These are phyloP conservation scores for Phytophthora meadii DNA, from an alignment of 352 stramenopile species.

Conservation along the genomic window DNA sequence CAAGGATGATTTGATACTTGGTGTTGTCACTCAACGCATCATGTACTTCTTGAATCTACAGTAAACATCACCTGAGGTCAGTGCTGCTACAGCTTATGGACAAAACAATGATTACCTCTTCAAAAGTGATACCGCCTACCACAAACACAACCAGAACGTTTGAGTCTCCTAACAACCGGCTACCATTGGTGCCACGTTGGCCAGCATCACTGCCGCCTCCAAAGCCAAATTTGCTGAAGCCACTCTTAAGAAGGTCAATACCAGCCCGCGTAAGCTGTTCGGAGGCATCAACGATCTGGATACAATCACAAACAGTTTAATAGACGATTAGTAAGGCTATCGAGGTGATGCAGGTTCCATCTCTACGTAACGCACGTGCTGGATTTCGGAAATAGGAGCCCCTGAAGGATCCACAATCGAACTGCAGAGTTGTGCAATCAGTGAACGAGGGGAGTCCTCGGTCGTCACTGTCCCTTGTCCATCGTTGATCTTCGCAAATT, in stretches of 20 bases:
- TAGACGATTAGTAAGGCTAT: background rate
- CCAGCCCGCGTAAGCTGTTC: slow-evolving; percentile 79
- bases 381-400: slow-evolving; percentile 42
- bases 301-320: slow-evolving; percentile 1
- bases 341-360: background rate
- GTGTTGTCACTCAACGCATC: slow-evolving; percentile 56
- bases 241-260: slow-evolving; percentile 84
- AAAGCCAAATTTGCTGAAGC: slow-evolving; percentile 85
- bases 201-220: slow-evolving; percentile 27
- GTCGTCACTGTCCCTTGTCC: slow-evolving; percentile 22
- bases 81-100: background rate
- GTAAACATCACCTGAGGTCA: slow-evolving; percentile 5
- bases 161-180: slow-evolving; percentile 45
- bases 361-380: slow-evolving; percentile 45
- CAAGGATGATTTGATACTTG: slow-evolving; percentile 71
- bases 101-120: slow-evolving; percentile 51
- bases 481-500: slow-evolving; percentile 52
- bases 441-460: slow-evolving; percentile 27
- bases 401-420: slow-evolving; percentile 44
- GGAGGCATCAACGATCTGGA: slow-evolving; percentile 75
- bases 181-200: slow-evolving; percentile 24
- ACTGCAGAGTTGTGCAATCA: slow-evolving; percentile 60
- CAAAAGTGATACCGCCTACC: slow-evolving; percentile 78
- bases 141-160: slow-evolving; percentile 74
- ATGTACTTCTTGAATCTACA: slow-evolving; percentile 72